Base-by-base conservation (phyloP, 2,329 filamentous ascomycete species). In the Cladosporium sphaerospermum region DNA sequence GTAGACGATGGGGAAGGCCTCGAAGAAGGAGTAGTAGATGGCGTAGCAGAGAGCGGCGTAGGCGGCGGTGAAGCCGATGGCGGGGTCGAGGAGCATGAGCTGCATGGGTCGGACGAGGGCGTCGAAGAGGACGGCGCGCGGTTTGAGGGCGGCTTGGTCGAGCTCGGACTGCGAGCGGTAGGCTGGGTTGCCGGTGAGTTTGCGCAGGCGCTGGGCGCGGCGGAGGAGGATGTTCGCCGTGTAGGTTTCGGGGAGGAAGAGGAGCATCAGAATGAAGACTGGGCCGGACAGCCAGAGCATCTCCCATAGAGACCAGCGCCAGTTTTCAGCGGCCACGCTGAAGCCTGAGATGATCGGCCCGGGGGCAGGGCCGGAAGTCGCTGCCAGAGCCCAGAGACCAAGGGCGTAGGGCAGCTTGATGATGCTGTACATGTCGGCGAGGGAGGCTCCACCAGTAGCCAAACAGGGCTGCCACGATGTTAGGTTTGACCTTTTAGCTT, bases 1-100 rank as follows among this genome's bases (percentile, higher is more conserved):
- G 64, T 83, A 86, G 52, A 85, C 81, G 11, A 84, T 70, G 3
- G 82, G 82, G 66, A 86, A 85, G n/a, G 78, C 78, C 61, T 85
- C 82, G 63, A 86, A 86, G 69, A 78, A 85, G 13, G 71, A 71
- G 57, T 78, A 78, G 71, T 81, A 82, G 62, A 81, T 82, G 50
- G 74, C 79, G 66, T 84, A 86, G 59, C 80, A 76, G 59, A 85
- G 75, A 51, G 77, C 77, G 3, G 78, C 81, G 67, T 85, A 86
- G 36, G 83, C 53, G 61, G 83, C 79, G 1, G 81, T 76, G 65
- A 85, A 84, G 55, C 81, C 66, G 58, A 86, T 76, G 10, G 81
- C 78, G 0, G 82, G 82, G 43, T 68, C 66, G 7, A 61, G 54
- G 47, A 67, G 14, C 40, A 57, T 62, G 47, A 67, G 81, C 66